A percentile compares a stretch with the other conserved stretches of the same genome.
Evolutionary conservation across 1,284 basidiomycete species (phyloP).

Genomic region (Ganoderma lingzhi): DNA sequence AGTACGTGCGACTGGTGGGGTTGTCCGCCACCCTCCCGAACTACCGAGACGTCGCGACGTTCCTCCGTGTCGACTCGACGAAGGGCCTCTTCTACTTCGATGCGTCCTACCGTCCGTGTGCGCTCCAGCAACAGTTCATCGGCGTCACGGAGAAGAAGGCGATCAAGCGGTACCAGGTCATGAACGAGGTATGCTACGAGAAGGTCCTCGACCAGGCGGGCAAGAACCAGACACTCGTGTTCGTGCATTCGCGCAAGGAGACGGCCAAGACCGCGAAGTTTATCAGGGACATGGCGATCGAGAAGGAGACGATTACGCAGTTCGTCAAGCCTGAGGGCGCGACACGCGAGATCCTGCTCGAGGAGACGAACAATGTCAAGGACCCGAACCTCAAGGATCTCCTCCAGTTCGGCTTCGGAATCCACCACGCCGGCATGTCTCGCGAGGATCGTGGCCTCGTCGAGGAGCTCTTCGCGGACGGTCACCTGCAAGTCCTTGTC

Average conservation of each 20-base stretch:
- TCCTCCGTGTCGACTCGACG: constrained; percentile 93
- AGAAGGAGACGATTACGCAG: constrained; percentile 95
- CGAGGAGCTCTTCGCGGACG: constrained; percentile 95
- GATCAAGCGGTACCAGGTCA: constrained; percentile 97
- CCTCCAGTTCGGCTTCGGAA: constrained; percentile 96
- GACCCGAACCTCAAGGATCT: constrained; percentile 90
- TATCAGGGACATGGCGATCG: constrained; percentile 94
- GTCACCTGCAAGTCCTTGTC: constrained; percentile 93
- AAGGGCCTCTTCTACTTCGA: constrained; percentile 99
- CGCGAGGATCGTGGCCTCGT: constrained; percentile 92
- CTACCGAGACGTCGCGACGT: constrained; percentile 98
- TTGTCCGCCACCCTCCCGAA: constrained; percentile 98
- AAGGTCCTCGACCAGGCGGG: constrained; percentile 96
- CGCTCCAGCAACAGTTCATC: constrained; percentile 96
- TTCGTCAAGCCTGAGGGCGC: constrained; percentile 94
- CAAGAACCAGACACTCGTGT: constrained; percentile 93
- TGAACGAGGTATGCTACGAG: constrained; percentile 99
- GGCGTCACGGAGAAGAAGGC: constrained; percentile 99
- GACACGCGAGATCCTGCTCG: constrained; percentile 86
- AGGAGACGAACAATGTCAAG: constrained; percentile 86
- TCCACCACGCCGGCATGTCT: constrained; percentile 99
- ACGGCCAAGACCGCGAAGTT: constrained; percentile 98
- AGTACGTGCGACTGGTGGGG: constrained; percentile 94
- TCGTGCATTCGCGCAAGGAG: constrained; percentile 98
- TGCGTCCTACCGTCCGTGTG: constrained; percentile 92